A percentile compares a stretch with the other conserved stretches of the same genome.
These are phyloP conservation scores for Fusarium kyushuense DNA, from an alignment of 2,329 filamentous ascomycete species.

Conservation along the genomic window DNA sequence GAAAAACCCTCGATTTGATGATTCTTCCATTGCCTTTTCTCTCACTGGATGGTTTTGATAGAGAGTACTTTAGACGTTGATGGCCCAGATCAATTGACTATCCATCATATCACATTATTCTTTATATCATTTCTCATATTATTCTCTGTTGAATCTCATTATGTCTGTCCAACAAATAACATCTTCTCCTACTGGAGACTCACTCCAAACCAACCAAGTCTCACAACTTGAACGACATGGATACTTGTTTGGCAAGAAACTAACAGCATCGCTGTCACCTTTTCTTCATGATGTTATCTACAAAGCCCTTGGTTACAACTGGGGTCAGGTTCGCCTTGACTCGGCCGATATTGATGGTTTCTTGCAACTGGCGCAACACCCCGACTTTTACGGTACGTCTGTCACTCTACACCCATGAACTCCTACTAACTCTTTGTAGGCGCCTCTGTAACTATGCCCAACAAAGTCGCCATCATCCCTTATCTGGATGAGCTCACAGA, in stretches of 20 bases:
- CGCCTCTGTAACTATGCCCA: conserved; percentile 84
- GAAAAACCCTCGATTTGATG: conserved; percentile 36
- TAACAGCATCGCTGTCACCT: conserved; percentile 67
- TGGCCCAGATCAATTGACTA: background rate
- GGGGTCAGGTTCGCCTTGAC: conserved; percentile 66
- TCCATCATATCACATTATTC: background rate
- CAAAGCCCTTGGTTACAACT: conserved; percentile 61
- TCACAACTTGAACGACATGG: conserved; percentile 59
- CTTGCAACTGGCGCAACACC: conserved; percentile 64
- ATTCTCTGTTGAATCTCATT: background rate
- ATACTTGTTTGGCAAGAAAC: conserved; percentile 69
- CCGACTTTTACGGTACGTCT: conserved; percentile 70
- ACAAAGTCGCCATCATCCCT: conserved; percentile 81
- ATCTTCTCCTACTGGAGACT: conserved; percentile 40
- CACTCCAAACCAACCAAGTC: conserved; percentile 39
- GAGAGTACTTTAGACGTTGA: conserved; percentile 26
- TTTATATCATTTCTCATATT: background rate
- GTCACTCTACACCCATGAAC: background rate
- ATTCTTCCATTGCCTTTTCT: conserved; percentile 15
- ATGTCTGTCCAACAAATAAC: conserved; percentile 40
- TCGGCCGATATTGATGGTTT: conserved; percentile 63
- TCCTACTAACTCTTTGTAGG: conserved; percentile 54
- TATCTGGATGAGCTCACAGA: conserved; percentile 79
- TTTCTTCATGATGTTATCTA: conserved; percentile 67
- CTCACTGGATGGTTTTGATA: conserved; percentile 16